Evolutionary conservation across 2,329 filamentous ascomycete genomes (phyloP).

Genomic region (Ophiostoma himal-ulmi): DNA sequence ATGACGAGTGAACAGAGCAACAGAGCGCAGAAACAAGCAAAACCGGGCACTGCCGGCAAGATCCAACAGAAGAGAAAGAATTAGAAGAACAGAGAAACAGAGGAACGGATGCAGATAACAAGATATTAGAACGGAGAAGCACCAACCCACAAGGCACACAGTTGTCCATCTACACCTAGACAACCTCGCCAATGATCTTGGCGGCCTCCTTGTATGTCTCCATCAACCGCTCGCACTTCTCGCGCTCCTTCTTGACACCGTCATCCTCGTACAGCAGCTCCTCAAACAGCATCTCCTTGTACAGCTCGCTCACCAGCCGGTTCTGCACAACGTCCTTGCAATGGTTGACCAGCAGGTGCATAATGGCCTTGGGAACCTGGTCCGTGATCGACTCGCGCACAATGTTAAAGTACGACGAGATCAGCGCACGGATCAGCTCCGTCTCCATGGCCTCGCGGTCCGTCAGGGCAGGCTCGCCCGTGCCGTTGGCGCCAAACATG

Average conservation of each 20-base stretch:
- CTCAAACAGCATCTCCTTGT: slow-evolving; percentile 84
- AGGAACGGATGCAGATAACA: neutral
- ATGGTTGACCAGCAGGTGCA: slow-evolving; percentile 97
- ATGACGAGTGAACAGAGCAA: neutral
- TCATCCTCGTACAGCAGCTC: slow-evolving; percentile 97
- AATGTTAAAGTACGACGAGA: slow-evolving; percentile 98
- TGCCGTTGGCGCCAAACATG: slow-evolving; percentile 38
- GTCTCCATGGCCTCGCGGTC: slow-evolving; percentile 97
- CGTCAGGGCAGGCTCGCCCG: slow-evolving; percentile 73
- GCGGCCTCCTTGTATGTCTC: slow-evolving; percentile 95
- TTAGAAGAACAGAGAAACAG: neutral
- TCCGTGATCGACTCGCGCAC: slow-evolving; percentile 98
- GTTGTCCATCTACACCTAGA: slow-evolving; percentile 44
- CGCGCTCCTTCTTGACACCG: slow-evolving; percentile 69
- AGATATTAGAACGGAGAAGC: neutral
- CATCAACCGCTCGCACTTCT: slow-evolving; percentile 96
- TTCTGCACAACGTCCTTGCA: slow-evolving; percentile 98
- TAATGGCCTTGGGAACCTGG: slow-evolving; percentile 96
- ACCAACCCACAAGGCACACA: no score
- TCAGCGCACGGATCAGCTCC: slow-evolving; percentile 90
- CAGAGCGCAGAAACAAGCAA: neutral
- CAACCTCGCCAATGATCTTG: slow-evolving; percentile 95
- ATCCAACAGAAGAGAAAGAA: neutral
- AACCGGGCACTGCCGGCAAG: neutral
- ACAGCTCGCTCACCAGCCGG: slow-evolving; percentile 87